Percentiles rank a stretch among this genome's conserved stretches.
phyloP scores from a whole-genome alignment of 2,329 filamentous ascomycete species.

The Arthrobotrys entomopaga region DNA sequence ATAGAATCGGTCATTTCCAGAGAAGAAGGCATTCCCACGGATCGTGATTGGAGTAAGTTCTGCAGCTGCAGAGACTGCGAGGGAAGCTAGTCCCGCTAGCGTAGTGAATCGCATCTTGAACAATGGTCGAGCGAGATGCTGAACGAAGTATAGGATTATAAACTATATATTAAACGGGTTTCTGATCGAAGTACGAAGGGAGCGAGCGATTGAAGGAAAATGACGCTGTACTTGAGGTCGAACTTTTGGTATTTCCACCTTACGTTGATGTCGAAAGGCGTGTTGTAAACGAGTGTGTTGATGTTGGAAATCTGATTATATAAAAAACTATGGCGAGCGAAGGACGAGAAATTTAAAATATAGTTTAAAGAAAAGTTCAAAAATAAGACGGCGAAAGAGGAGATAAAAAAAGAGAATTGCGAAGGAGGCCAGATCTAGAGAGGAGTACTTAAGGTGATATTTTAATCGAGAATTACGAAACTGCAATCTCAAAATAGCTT shows the following conservation, averaged over 20 bases:
- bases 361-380: conserved; percentile 3
- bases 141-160: conserved; percentile 3
- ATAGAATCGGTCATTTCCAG: conserved; percentile 71
- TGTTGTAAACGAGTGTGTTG: conserved; percentile 38
- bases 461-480: conserved; percentile 3
- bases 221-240: conserved; percentile 5
- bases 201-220: not conserved
- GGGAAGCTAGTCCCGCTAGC: conserved; percentile 64
- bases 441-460: too few relatives aligned
- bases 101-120: conserved; percentile 65
- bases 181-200: too few relatives aligned
- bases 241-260: not conserved
- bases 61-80: conserved; percentile 57
- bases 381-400: conserved; percentile 56
- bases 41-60: conserved; percentile 49
- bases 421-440: conserved; percentile 6
- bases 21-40: conserved; percentile 68
- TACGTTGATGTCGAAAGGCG: conserved; percentile 4
- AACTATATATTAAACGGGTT: conserved; percentile 5
- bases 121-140: not conserved
- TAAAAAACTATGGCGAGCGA: conserved; percentile 2
- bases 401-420: conserved; percentile 52
- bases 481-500: conserved; percentile 20
- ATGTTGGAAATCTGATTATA: conserved; percentile 14
- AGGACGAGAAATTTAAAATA: conserved; percentile 21